A percentile compares a stretch with the other conserved stretches of the same genome.
Evolutionary conservation across 2,329 filamentous ascomycete genomes (phyloP).

Genomic region (Apiospora hydei): DNA sequence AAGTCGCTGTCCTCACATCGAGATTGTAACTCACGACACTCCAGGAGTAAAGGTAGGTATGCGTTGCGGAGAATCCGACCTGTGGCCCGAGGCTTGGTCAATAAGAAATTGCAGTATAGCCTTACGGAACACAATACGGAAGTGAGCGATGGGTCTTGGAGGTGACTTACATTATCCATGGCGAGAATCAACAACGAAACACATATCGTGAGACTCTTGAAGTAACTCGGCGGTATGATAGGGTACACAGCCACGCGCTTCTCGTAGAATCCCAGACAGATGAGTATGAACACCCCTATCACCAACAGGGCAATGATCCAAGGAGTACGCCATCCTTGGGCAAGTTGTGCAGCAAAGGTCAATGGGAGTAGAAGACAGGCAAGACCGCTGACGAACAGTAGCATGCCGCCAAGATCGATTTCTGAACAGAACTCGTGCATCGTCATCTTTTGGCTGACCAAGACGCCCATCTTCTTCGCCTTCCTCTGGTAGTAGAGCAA

Average conservation of each 20-base stretch:
- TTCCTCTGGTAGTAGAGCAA: slow-evolving; percentile 58
- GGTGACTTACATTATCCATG: slow-evolving; percentile 41
- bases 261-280: slow-evolving; percentile 57
- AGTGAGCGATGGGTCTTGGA: no score
- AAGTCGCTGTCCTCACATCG: slow-evolving; percentile 49
- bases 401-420: slow-evolving; percentile 50
- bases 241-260: slow-evolving; percentile 51
- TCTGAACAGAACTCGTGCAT: slow-evolving; percentile 46
- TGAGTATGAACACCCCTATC: slow-evolving; percentile 50
- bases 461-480: slow-evolving; percentile 53
- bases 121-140: not conserved
- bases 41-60: slow-evolving; percentile 58
- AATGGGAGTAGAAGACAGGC: slow-evolving; percentile 56
- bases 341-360: slow-evolving; percentile 50
- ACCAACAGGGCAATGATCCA: slow-evolving; percentile 54
- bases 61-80: slow-evolving; percentile 52
- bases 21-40: slow-evolving; percentile 51
- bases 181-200: slow-evolving; percentile 48
- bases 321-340: slow-evolving; percentile 51
- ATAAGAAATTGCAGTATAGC: no score
- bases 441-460: slow-evolving; percentile 40
- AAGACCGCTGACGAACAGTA: slow-evolving; percentile 56
- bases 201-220: slow-evolving; percentile 51
- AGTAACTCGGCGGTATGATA: slow-evolving; percentile 53
- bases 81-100: slow-evolving; percentile 26